These are phyloP conservation scores for Suillus subluteus DNA, from an alignment of 768 basidiomycete species.

Conservation along the genomic window DNA sequence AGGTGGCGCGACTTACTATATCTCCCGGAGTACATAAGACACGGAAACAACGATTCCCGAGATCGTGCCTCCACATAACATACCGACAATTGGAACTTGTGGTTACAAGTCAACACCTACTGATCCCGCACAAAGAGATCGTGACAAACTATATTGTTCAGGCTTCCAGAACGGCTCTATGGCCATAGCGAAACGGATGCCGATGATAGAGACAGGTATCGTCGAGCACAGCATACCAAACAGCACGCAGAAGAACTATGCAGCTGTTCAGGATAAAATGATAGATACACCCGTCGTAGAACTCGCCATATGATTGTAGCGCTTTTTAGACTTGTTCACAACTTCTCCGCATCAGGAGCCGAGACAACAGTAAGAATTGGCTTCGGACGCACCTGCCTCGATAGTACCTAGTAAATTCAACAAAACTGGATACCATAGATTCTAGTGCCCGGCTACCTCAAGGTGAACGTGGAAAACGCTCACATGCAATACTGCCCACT, in stretches of 20 bases:
- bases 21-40: slow-evolving; percentile 72
- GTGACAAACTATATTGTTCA: slow-evolving; percentile 69
- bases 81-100: slow-evolving; percentile 81
- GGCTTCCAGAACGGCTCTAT: slow-evolving; percentile 83
- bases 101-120: background rate
- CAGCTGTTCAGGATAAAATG: slow-evolving; percentile 16
- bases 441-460: background rate
- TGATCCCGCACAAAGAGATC: background rate
- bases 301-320: slow-evolving; percentile 74
- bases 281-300: background rate
- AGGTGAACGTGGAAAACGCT: slow-evolving; percentile 34
- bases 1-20: slow-evolving; percentile 54
- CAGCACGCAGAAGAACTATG: slow-evolving; percentile 64
- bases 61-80: slow-evolving; percentile 83
- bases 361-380: background rate
- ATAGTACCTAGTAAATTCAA: slow-evolving; percentile 78
- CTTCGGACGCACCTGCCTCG: slow-evolving; percentile 63
- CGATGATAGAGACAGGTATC: slow-evolving; percentile 78
- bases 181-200: slow-evolving; percentile 75
- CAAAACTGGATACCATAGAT: slow-evolving; percentile 45
- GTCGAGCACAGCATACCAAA: slow-evolving; percentile 74
- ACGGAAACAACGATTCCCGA: slow-evolving; percentile 74
- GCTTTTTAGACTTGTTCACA: slow-evolving; percentile 75
- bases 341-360: slow-evolving; percentile 42
- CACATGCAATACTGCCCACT: slow-evolving; percentile 74